These are phyloP conservation scores for Trametes versicolor DNA, from an alignment of 1,284 basidiomycete species.

Conservation along the genomic window DNA sequence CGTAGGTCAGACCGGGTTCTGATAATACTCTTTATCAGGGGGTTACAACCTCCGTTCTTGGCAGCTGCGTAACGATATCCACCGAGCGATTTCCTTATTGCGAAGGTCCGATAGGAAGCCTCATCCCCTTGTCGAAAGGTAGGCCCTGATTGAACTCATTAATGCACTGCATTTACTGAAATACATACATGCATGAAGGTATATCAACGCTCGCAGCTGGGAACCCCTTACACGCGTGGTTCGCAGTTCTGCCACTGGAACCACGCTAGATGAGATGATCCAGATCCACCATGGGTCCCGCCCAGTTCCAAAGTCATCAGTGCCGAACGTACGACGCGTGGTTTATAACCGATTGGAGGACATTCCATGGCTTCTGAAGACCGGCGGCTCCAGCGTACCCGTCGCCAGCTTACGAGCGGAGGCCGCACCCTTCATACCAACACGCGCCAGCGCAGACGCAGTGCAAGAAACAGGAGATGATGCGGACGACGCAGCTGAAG, in stretches of 20 bases:
- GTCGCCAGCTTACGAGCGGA: constrained; percentile 29
- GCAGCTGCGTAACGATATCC: constrained; percentile 41
- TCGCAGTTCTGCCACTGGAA: constrained; percentile 37
- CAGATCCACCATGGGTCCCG: constrained; percentile 42
- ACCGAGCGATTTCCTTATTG: constrained; percentile 41
- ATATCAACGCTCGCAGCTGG: constrained; percentile 49
- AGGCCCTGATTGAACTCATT: no score
- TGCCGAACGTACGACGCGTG: constrained; percentile 43
- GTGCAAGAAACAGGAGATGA: constrained; percentile 9
- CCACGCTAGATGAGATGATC: constrained; percentile 52
- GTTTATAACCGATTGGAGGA: constrained; percentile 45
- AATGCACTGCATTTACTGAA: constrained; percentile 7
- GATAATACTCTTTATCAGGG: constrained; percentile 39
- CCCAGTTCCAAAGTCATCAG: constrained; percentile 15
- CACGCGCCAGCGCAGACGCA: not conserved
- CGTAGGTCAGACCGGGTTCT: not conserved
- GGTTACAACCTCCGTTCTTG: constrained; percentile 50
- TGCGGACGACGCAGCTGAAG: constrained; percentile 24
- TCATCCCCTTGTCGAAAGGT: constrained; percentile 29
- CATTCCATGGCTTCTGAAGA: constrained; percentile 33
- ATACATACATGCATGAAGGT: no score
- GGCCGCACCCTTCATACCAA: constrained; percentile 37
- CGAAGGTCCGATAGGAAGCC: constrained; percentile 35
- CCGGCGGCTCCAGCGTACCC: constrained; percentile 13
- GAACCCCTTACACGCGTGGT: constrained; percentile 44